Evolutionary conservation across 1,284 basidiomycete species (phyloP), one percentile per base, ranked within the genome.

Genomic region (Pyrrhoderma noxium): DNA sequence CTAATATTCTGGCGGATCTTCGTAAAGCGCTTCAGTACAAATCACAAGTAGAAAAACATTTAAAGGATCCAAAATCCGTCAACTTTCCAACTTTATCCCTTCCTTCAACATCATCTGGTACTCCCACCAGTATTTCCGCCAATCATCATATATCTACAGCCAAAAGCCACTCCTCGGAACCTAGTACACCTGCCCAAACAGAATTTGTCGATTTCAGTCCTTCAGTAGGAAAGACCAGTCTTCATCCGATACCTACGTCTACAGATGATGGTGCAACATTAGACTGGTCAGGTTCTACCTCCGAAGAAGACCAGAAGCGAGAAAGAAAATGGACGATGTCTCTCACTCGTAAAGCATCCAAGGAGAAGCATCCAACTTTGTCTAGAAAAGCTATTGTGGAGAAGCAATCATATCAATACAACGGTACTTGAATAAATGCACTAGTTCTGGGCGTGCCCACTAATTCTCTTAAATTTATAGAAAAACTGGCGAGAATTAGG

Each of bases 201-300:
- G 51, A 56, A n/a, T 47, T 52, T 19, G 40, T 86, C 36, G 85
- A 87, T 62, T 87, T 86, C 60, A 79, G 81, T 58, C 84, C 85
- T n/a, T 77, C 80, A 1, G 75, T 76, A 13, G 73, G 74, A 16
- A 61, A 66, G 16, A 62, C 61, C 23, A 66, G 65, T 4, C 58
- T 62, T 4, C 76, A 80, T 56, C 79, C 77, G 14, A 74, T 88
- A 5, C 85, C 85, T 0, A 66, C 74, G 3, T 86, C 84, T 8
- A 70, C 72, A 2, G 76, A 86, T 60, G 77, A 80, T 51, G 85
- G 85, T 7, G 66, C 68, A 19, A 84, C 82, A 1, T 66, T 88
- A 21, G 85, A 88, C 59, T 88, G 85, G 85, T 73, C 76, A 14
- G 70, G 73, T 13, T 61, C 70, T 35, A 60, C 62, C 8, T 64